Conservation (phyloP, 257 asterid species). For the Solanum ossicruentum region DNA sequence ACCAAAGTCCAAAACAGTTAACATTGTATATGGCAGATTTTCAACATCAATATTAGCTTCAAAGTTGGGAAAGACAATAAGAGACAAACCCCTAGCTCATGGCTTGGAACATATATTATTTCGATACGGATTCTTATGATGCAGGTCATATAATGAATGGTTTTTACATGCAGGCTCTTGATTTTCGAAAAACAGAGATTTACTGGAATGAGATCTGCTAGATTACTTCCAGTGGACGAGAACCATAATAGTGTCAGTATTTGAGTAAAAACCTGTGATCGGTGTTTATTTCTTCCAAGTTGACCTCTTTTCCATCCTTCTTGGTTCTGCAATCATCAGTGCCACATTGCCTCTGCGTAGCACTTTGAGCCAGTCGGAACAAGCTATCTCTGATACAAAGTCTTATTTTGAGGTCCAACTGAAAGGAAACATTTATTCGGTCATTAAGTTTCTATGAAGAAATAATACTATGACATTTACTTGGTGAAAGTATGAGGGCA, state of each 20-base stretch:
- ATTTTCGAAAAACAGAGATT: not conserved
- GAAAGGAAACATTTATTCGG: constrained; percentile 11
- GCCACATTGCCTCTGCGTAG: constrained; percentile 53
- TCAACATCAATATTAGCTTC: not conserved
- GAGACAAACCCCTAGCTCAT: not conserved
- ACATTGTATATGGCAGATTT: not conserved
- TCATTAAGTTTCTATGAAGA: not conserved
- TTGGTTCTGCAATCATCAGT: constrained; percentile 32
- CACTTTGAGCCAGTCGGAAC: constrained; percentile 74
- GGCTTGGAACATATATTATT: not conserved
- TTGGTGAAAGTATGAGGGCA: not conserved
- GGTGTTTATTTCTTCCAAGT: constrained; percentile 25
- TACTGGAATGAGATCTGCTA: not conserved
- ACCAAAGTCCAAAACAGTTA: not conserved
- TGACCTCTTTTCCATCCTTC: constrained; percentile 32
- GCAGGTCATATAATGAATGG: not conserved
- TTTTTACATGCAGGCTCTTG: not conserved
- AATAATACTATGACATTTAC: not conserved
- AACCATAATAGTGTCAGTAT: not conserved
- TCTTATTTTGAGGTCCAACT: constrained; percentile 65
- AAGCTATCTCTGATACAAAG: constrained; percentile 78
- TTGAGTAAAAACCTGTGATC: constrained; percentile 46
- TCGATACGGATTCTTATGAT: not conserved
- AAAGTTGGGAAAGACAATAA: not conserved
- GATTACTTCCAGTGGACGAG: not conserved